Evolutionary conservation across 345 rosid genomes (phyloP).

Genomic region (Salix dunnii): DNA sequence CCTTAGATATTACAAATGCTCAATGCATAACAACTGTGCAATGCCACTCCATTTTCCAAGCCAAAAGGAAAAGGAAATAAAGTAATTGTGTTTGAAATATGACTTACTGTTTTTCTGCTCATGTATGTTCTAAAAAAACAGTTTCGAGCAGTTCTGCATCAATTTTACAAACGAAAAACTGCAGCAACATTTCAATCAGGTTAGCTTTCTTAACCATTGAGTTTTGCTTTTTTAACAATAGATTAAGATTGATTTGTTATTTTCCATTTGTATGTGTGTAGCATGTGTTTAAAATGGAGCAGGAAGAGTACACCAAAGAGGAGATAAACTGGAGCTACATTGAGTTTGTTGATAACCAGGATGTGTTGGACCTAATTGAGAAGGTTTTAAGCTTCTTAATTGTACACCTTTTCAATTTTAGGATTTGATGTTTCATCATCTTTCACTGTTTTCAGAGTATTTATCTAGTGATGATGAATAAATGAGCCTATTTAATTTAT

Average conservation of each 20-base stretch:
- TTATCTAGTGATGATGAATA: neutral
- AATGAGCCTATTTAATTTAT: neutral
- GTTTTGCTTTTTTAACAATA: neutral
- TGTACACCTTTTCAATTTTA: conserved; percentile 1
- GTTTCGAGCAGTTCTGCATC: conserved; percentile 97
- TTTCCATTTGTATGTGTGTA: conserved; percentile 36
- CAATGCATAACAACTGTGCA: neutral
- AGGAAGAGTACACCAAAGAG: conserved; percentile 94
- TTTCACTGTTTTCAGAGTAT: neutral
- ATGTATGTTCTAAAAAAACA: conserved; percentile 10
- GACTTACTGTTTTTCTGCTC: neutral
- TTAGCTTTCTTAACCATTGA: conserved; percentile 12
- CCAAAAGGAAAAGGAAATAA: neutral
- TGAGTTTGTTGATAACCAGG: conserved; percentile 96
- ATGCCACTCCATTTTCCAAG: neutral
- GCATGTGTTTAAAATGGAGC: conserved; percentile 99
- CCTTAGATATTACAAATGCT: neutral
- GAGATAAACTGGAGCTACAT: conserved; percentile 98
- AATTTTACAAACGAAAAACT: conserved; percentile 94
- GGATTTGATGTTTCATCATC: conserved; percentile 1
- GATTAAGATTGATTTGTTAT: neutral
- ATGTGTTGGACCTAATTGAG: conserved; percentile 91
- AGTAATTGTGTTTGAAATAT: neutral
- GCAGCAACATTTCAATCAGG: conserved; percentile 98
- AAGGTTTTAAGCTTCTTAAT: conserved; percentile 46